Conservation (phyloP, 2,329 filamentous ascomycete species). For the Blastomyces parvus region DNA sequence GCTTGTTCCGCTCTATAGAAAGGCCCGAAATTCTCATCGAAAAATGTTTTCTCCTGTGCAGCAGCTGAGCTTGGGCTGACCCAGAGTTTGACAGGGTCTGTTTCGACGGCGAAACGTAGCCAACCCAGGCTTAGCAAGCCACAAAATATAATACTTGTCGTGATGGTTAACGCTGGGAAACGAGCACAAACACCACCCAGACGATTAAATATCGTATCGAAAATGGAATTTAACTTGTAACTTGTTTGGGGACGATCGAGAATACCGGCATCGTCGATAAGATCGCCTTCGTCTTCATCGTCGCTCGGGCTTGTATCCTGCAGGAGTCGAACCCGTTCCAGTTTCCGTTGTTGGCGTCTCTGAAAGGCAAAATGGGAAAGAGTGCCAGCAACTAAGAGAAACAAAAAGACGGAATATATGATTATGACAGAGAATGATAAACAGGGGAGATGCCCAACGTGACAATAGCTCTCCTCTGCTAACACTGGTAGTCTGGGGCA, state of each 20-base stretch:
- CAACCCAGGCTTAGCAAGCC: conserved; percentile 74
- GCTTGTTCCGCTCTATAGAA: conserved; percentile 92
- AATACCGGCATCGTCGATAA: conserved; percentile 65
- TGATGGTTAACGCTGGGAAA: conserved; percentile 77
- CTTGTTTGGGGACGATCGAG: conserved; percentile 67
- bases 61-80: conserved; percentile 89
- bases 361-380: conserved; percentile 67
- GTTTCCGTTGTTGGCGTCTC: conserved; percentile 62
- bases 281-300: conserved; percentile 86
- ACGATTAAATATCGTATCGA: conserved; percentile 68
- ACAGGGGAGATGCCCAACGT: conserved; percentile 81
- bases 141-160: conserved; percentile 63
- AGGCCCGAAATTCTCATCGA: conserved; percentile 84
- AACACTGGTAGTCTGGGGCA: conserved; percentile 76
- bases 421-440: conserved; percentile 88
- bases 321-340: conserved; percentile 73
- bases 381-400: conserved; percentile 55
- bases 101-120: conserved; percentile 82
- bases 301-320: conserved; percentile 78
- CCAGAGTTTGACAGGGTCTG: conserved; percentile 84
- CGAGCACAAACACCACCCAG: conserved; percentile 72
- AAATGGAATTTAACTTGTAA: conserved; percentile 75
- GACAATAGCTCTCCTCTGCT: conserved; percentile 59
- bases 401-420: conserved; percentile 66
- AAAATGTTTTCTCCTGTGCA: conserved; percentile 86